These are phyloP conservation scores for Russula abietina DNA, from an alignment of 768 basidiomycete species.

Conservation along the genomic window DNA sequence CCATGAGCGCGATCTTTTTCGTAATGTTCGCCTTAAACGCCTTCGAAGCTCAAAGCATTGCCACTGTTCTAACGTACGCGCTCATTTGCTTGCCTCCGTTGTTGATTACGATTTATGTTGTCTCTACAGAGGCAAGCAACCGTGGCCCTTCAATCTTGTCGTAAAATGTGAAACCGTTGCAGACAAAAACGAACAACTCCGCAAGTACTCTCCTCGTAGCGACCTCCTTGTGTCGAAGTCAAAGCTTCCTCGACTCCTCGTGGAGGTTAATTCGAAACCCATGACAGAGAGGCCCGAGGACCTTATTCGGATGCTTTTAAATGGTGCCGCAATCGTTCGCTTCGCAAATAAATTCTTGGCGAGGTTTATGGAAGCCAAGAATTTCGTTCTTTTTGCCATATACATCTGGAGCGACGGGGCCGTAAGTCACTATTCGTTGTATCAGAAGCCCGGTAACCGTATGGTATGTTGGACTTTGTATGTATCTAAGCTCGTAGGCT, in stretches of 20 bases:
- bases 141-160: too few species aligned
- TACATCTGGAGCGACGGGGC: not conserved
- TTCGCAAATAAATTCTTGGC: conserved; percentile 7
- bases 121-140: too few species aligned
- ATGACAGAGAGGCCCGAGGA: not conserved
- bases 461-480: not conserved
- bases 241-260: not conserved
- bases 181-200: too few species aligned
- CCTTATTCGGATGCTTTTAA: not conserved
- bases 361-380: conserved; percentile 22
- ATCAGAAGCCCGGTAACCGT: not conserved
- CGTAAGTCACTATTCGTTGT: not conserved
- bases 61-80: too few species aligned
- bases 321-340: not conserved
- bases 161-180: too few species aligned
- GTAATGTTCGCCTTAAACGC: too few species aligned
- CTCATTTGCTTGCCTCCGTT: too few species aligned
- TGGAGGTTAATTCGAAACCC: not conserved
- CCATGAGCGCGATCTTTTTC: too few species aligned
- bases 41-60: too few species aligned
- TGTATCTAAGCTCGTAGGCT: too few species aligned
- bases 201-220: too few species aligned
- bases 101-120: too few species aligned
- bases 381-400: not conserved
- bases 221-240: not conserved